Percentiles rank a stretch among this genome's conserved stretches.
Conservation (phyloP, 1,284 basidiomycete species). For the Trametes pubescens region DNA sequence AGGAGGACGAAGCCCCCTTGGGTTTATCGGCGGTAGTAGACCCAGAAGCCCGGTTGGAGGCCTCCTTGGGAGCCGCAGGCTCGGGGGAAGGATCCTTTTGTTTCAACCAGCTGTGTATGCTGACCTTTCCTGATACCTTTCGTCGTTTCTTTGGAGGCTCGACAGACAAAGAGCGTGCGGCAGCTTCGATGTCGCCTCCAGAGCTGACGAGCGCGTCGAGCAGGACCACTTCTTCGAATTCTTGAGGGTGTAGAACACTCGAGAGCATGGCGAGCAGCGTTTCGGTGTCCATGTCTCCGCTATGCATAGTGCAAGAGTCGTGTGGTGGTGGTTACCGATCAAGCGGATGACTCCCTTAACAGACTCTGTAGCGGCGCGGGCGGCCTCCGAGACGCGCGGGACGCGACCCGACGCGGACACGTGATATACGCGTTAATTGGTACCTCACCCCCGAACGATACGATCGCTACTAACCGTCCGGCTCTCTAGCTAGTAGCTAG, state of each 20-base stretch:
- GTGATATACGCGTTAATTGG: slow-evolving; percentile 9
- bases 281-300: slow-evolving; percentile 62
- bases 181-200: slow-evolving; percentile 66
- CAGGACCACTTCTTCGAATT: slow-evolving; percentile 50
- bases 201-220: slow-evolving; percentile 68
- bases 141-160: slow-evolving; percentile 46
- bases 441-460: background rate
- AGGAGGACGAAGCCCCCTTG: background rate
- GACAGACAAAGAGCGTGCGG: slow-evolving; percentile 52
- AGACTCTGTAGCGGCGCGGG: background rate
- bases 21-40: background rate
- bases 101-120: slow-evolving; percentile 64
- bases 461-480: background rate
- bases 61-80: background rate
- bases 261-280: slow-evolving; percentile 69
- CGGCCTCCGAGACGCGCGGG: background rate
- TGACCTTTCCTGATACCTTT: slow-evolving; percentile 46
- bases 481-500: too few species aligned
- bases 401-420: slow-evolving; percentile 14
- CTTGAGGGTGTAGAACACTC: slow-evolving; percentile 59
- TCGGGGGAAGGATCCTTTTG: background rate
- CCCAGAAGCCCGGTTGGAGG: background rate
- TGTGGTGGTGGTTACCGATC: slow-evolving; percentile 6
- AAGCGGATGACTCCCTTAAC: background rate
- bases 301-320: slow-evolving; percentile 15